Evolutionary conservation across 148 eudicot genomes (phyloP), one percentile per base, ranked within the genome.

Genomic region (Amaranthus palmeri): DNA sequence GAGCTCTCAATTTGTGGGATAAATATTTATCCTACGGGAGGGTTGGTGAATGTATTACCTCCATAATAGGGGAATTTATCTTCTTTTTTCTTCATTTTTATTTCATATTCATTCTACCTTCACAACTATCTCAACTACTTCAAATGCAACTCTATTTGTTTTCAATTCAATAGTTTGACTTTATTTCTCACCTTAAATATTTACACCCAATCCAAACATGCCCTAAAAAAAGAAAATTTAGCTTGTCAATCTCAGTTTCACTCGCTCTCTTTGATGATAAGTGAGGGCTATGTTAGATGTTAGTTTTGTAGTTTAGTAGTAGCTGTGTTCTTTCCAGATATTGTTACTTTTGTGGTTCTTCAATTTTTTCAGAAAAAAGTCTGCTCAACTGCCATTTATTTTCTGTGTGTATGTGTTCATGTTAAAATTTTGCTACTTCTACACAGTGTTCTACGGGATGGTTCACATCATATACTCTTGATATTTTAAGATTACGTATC

Each of bases 361-460:
- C 25, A 10, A 57, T 57, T 18, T 6, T 57, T 41, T 57, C 3
- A 18, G 36, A 57, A 57, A 7, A 15, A 57, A 57, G 13, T 7
- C 61, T 57, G 10, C 41, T 57, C 1, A 18, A 15, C 14, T 68
- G 58, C 54, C 56, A 68, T 52, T 8, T 69, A 10, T 44, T 0
- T 42, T 9, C 44, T 52, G 10, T 0, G n/a, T 13, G 42, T 51
- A 15, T 64, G 40, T 47, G 36, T 69, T 36, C 42, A 12, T 79
- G 60, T 68, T 58, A 65, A 62, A 53, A 14, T 53, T 64, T 60
- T 45, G 40, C 57, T 70, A 4, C 43, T 60, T 70, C 74, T 15
- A 69, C 79, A 78, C 81, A 93, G 98, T 67, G 72, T 68, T 83
- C 83, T 42, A 86, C 91, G 44, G 98, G 98, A 73, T 93, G 98